Conservation (phyloP, 1,284 basidiomycete species). For the Ustilago crameri region DNA sequence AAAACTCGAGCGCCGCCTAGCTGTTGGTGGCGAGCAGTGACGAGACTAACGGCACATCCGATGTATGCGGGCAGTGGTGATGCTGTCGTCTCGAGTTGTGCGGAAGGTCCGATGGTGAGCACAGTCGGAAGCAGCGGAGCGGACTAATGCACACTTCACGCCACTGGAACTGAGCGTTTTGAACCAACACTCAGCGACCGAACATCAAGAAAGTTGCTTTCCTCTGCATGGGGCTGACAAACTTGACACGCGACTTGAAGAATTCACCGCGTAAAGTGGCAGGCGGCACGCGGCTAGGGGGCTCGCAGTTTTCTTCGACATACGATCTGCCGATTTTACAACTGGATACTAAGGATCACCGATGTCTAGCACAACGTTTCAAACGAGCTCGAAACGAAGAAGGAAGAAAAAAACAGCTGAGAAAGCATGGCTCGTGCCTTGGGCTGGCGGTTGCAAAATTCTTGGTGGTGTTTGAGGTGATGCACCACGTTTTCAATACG, state of each 20-base stretch:
- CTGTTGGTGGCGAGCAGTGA: background rate
- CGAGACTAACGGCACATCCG: background rate
- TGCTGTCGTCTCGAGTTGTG: background rate
- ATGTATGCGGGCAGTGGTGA: background rate
- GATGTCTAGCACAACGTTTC: background rate
- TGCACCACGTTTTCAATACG: background rate
- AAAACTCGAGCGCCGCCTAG: background rate
- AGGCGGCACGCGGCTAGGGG: background rate
- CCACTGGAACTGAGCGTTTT: constrained; percentile 12
- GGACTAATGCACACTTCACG: background rate
- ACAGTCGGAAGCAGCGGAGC: too few relatives aligned
- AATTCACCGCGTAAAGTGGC: constrained; percentile 13
- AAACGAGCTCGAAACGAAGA: background rate
- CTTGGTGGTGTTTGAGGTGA: too few relatives aligned
- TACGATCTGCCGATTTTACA: background rate
- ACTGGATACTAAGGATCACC: background rate
- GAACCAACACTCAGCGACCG: constrained; percentile 10
- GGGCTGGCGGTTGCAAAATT: too few relatives aligned
- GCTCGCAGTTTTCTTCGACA: background rate
- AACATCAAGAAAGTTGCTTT: constrained; percentile 2
- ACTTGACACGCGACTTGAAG: constrained; percentile 6
- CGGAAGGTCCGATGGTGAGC: too few relatives aligned
- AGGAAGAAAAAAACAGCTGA: background rate
- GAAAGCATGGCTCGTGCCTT: constrained; percentile 21
- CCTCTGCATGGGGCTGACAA: constrained; percentile 8